phyloP scores from a whole-genome alignment of 2,329 filamentous ascomycete genomes.

The Neonectria punicea region DNA sequence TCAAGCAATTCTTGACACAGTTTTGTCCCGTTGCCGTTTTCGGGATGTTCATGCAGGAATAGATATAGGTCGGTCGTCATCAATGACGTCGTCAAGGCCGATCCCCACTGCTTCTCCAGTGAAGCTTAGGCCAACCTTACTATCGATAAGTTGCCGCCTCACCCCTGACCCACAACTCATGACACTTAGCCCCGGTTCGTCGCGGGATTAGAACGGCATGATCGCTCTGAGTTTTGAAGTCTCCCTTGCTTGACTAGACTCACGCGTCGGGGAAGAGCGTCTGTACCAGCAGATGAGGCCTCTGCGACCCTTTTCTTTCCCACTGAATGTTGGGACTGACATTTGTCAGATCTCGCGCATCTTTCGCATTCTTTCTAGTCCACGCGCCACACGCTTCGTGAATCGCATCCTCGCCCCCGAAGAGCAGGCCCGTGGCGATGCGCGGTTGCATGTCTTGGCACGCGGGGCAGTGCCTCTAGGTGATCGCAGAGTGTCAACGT shows the following conservation, averaged over 20 bases:
- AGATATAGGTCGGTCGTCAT: conserved; percentile 4
- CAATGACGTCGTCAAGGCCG: conserved; percentile 17
- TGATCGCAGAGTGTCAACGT: not conserved
- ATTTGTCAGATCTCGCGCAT: conserved; percentile 79
- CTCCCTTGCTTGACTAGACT: conserved; percentile 4
- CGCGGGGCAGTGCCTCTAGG: not conserved
- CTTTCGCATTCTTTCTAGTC: conserved; percentile 61
- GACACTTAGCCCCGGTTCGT: not conserved
- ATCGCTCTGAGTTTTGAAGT: conserved; percentile 1
- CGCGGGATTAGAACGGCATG: not conserved
- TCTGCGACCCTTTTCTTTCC: conserved; percentile 67
- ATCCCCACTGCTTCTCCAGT: conserved; percentile 23
- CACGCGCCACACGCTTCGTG: conserved; percentile 57
- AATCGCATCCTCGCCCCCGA: conserved; percentile 57
- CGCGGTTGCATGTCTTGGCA: conserved; percentile 30
- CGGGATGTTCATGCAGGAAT: not conserved
- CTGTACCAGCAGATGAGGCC: conserved; percentile 42
- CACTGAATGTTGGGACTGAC: conserved; percentile 79
- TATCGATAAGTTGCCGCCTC: conserved; percentile 44
- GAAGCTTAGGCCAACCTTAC: conserved; percentile 18
- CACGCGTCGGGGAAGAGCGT: not conserved
- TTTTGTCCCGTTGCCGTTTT: not conserved
- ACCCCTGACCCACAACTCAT: conserved; percentile 20
- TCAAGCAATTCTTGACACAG: not conserved
- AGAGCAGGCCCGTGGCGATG: conserved; percentile 42